phyloP scores from a whole-genome alignment of 139 green algal genomes.

The Chloropicon primus region DNA sequence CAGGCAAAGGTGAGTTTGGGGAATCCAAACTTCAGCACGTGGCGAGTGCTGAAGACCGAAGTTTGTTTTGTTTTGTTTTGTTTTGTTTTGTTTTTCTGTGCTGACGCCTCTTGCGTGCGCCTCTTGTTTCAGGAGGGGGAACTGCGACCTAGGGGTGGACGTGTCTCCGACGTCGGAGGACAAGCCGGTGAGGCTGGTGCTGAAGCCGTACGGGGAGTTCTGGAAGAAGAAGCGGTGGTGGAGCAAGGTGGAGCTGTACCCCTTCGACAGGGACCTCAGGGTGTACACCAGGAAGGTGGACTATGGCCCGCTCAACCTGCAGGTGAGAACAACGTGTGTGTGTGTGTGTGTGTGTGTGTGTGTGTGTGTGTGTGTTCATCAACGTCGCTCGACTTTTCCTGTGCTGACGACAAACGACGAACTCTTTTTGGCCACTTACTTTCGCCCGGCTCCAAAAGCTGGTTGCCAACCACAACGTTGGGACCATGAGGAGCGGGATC shows the following conservation, averaged over 20 bases:
- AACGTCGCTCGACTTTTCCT: too few relatives aligned
- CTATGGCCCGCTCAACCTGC: background rate
- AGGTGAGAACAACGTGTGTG: too few relatives aligned
- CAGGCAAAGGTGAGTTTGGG: background rate
- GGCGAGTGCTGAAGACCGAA: too few relatives aligned
- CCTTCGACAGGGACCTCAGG: background rate
- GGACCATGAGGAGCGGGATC: background rate
- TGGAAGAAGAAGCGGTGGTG: background rate
- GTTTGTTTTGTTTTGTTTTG: too few relatives aligned
- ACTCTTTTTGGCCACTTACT: too few relatives aligned
- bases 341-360: too few relatives aligned
- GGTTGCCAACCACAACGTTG: background rate
- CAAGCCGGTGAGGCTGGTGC: background rate
- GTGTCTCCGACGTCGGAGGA: background rate
- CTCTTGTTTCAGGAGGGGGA: background rate
- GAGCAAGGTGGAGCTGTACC: background rate
- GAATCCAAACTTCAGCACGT: too few relatives aligned
- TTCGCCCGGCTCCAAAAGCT: too few relatives aligned
- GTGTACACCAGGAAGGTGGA: background rate
- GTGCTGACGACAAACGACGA: too few relatives aligned
- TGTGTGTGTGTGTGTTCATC: too few relatives aligned
- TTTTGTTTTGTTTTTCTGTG: too few relatives aligned
- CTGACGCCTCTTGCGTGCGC: too few relatives aligned
- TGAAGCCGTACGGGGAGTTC: background rate
- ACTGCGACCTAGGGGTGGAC: background rate